Evolutionary conservation across 108 stramenopile species (phyloP).

Genomic region (Nitzschia sp.): DNA sequence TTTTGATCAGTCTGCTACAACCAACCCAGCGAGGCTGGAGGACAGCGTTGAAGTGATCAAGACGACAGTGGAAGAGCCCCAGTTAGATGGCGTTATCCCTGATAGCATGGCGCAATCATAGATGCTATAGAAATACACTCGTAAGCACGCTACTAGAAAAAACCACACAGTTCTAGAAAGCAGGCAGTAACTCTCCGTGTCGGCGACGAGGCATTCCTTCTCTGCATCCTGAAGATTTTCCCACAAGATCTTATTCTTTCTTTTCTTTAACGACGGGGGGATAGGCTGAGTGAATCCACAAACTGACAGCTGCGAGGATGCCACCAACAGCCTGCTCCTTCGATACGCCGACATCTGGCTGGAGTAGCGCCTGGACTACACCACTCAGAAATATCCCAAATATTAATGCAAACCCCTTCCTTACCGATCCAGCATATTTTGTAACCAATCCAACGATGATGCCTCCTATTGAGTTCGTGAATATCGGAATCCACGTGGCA

Average conservation of each 20-base stretch:
- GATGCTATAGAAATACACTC: too few species aligned
- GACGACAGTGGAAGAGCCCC: too few species aligned
- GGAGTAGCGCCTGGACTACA: constrained; percentile 56
- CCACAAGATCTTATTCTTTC: constrained; percentile 22
- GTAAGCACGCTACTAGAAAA: too few species aligned
- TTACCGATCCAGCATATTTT: constrained; percentile 88
- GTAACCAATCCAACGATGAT: constrained; percentile 94
- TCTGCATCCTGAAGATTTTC: too few species aligned
- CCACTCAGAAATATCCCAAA: constrained; percentile 84
- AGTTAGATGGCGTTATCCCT: too few species aligned
- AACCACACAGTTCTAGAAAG: too few species aligned
- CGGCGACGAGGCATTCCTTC: too few species aligned
- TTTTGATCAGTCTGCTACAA: not conserved
- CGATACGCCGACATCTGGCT: constrained; percentile 47
- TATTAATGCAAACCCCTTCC: constrained; percentile 91
- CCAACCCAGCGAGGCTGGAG: too few species aligned
- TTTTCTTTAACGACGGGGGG: constrained; percentile 44
- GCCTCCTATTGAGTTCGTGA: constrained; percentile 88
- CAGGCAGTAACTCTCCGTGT: too few species aligned
- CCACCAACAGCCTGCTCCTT: constrained; percentile 68
- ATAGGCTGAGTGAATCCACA: constrained; percentile 80
- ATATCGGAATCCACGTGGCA: constrained; percentile 78
- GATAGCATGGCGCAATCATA: too few species aligned
- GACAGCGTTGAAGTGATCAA: too few species aligned
- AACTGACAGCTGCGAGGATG: constrained; percentile 70